Percentiles rank a stretch among this genome's conserved stretches.
Conservation (phyloP, 108 stramenopile genomes). For the Stephanodiscus minutulus region DNA sequence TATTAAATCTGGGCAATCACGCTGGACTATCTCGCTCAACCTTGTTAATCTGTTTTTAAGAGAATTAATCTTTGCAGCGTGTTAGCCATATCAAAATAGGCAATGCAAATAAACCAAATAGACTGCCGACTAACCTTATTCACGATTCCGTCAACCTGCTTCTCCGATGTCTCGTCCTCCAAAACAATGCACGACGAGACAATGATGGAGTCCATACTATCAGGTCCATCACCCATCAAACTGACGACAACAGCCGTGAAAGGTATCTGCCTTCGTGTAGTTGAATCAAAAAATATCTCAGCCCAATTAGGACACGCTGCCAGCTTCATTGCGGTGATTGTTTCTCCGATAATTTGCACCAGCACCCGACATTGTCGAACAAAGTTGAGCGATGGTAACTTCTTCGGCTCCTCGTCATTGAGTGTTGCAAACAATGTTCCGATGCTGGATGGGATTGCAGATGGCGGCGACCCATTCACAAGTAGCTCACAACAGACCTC, state of each 20-base stretch:
- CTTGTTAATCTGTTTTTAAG: not conserved
- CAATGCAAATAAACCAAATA: not conserved
- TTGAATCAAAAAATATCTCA: slow-evolving; percentile 6
- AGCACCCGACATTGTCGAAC: not conserved
- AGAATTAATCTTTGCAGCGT: not conserved
- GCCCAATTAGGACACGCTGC: not conserved
- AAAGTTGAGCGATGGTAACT: not conserved
- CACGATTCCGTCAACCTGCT: slow-evolving; percentile 1
- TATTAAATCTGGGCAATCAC: not conserved
- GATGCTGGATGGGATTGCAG: not conserved
- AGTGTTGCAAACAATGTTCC: not conserved
- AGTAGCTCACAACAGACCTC: not conserved
- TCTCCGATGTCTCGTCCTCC: slow-evolving; percentile 18
- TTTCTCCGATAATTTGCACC: not conserved
- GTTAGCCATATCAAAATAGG: not conserved
- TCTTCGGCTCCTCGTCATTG: not conserved
- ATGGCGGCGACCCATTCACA: slow-evolving; percentile 1
- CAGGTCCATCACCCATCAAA: slow-evolving; percentile 12
- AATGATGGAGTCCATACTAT: not conserved
- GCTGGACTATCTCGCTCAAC: not conserved
- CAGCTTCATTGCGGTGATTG: not conserved
- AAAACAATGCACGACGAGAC: slow-evolving; percentile 4
- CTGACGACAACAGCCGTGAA: not conserved
- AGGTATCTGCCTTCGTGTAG: slow-evolving; percentile 1
- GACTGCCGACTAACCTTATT: not conserved